These are phyloP conservation scores for Ophiostoma sp. DNA, from an alignment of 2,329 filamentous ascomycete species.

Conservation along the genomic window DNA sequence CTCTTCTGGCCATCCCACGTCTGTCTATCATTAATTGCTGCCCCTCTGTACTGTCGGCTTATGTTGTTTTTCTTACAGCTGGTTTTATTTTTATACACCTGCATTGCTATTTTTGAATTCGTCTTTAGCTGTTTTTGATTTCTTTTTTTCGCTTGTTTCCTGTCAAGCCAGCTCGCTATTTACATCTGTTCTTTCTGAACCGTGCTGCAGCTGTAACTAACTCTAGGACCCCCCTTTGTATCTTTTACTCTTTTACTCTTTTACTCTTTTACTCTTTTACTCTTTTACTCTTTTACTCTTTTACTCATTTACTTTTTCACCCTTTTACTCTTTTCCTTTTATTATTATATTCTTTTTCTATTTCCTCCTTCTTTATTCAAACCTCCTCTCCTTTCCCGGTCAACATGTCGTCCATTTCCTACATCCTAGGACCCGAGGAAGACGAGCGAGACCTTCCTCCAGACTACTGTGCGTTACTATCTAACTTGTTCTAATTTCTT, in stretches of 20 bases:
- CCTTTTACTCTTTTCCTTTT: background rate
- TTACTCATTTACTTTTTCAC: background rate
- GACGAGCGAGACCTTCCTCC: background rate
- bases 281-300: background rate
- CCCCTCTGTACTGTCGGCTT: too few species aligned
- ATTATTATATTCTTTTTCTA: background rate
- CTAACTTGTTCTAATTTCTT: background rate
- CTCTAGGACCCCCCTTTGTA: background rate
- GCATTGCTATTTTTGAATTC: background rate
- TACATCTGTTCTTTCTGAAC: background rate
- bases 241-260: background rate
- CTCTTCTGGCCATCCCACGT: background rate
- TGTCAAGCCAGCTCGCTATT: background rate
- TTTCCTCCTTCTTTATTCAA: background rate
- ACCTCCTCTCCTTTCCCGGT: background rate
- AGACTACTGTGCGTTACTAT: background rate
- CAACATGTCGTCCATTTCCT: constrained; percentile 6
- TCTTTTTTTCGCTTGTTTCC: background rate
- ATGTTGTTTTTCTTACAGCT: background rate
- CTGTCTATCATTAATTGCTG: background rate
- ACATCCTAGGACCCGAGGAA: constrained; percentile 7
- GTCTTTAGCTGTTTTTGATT: background rate
- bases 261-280: background rate
- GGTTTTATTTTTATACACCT: constrained; percentile 7
- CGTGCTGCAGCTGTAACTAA: background rate